Conservation (phyloP, 2,329 filamentous ascomycete genomes). For the Fusarium aywerte region DNA sequence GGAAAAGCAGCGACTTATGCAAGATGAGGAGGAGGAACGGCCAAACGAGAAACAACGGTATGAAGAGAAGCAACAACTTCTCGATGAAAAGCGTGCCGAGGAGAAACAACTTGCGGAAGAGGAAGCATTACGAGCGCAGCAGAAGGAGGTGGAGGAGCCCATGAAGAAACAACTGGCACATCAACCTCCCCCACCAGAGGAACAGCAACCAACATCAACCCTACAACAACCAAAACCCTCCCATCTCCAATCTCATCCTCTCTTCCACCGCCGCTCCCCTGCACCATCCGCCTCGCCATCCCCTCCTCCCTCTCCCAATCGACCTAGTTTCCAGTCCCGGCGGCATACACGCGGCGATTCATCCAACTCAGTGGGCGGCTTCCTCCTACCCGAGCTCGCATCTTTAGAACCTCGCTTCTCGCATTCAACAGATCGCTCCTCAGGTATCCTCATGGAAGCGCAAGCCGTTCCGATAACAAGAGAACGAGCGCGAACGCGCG, state of each 20-base stretch:
- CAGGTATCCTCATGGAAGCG: conserved; percentile 56
- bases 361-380: conserved; percentile 27
- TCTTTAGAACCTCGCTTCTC: conserved; percentile 41
- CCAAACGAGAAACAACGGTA: background rate
- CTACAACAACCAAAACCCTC: conserved; percentile 21
- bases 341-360: conserved; percentile 32
- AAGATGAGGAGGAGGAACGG: conserved; percentile 9
- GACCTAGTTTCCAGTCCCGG: background rate
- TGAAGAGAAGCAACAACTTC: conserved; percentile 5
- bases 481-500: conserved; percentile 57
- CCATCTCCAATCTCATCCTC: conserved; percentile 37
- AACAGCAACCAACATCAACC: conserved; percentile 9
- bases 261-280: conserved; percentile 34
- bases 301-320: conserved; percentile 19
- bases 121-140: background rate
- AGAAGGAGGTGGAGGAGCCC: background rate
- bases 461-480: conserved; percentile 56
- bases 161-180: conserved; percentile 10
- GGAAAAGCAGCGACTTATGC: conserved; percentile 24
- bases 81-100: conserved; percentile 7
- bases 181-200: conserved; percentile 1
- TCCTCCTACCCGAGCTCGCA: conserved; percentile 37
- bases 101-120: conserved; percentile 13
- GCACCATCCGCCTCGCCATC: conserved; percentile 27
- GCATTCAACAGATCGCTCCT: conserved; percentile 48